Evolutionary conservation across 2,329 filamentous ascomycete species (phyloP).

Genomic region (Fonsecaea nubica): DNA sequence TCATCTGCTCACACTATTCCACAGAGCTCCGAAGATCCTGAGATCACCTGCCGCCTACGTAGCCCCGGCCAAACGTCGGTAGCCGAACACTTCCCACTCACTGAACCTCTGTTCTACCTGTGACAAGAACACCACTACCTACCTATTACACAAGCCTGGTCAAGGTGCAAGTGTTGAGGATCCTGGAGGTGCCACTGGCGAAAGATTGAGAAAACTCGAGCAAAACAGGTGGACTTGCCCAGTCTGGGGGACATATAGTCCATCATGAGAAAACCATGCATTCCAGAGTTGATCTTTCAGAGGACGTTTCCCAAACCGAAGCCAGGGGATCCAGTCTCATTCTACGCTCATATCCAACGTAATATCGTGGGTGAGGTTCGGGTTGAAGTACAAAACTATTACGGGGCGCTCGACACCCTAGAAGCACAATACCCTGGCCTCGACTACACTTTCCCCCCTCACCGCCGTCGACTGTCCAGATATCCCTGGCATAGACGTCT

Average conservation of each 20-base stretch:
- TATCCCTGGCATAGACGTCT: conserved; percentile 67
- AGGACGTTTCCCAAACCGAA: conserved; percentile 64
- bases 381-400: conserved; percentile 68
- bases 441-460: conserved; percentile 67
- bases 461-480: conserved; percentile 66
- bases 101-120: not conserved
- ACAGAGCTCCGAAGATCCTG: conserved; percentile 2
- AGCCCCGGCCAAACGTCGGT: conserved; percentile 4
- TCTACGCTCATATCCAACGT: conserved; percentile 64
- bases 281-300: conserved; percentile 65
- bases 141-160: not conserved
- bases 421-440: conserved; percentile 71
- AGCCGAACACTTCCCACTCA: conserved; percentile 11
- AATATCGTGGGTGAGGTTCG: conserved; percentile 70
- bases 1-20: not conserved
- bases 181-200: not conserved
- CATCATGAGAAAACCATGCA: conserved; percentile 66
- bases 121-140: not conserved
- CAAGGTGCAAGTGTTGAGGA: not conserved
- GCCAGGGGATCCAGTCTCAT: conserved; percentile 63
- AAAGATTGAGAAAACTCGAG: not conserved
- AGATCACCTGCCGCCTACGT: conserved; percentile 4
- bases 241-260: not conserved
- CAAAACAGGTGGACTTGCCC: not conserved
- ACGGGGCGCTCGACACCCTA: conserved; percentile 67